Evolutionary conservation across 2,329 filamentous ascomycete genomes (phyloP), one percentile per base, ranked within the genome.

Genomic region (Aschersonia sp.): DNA sequence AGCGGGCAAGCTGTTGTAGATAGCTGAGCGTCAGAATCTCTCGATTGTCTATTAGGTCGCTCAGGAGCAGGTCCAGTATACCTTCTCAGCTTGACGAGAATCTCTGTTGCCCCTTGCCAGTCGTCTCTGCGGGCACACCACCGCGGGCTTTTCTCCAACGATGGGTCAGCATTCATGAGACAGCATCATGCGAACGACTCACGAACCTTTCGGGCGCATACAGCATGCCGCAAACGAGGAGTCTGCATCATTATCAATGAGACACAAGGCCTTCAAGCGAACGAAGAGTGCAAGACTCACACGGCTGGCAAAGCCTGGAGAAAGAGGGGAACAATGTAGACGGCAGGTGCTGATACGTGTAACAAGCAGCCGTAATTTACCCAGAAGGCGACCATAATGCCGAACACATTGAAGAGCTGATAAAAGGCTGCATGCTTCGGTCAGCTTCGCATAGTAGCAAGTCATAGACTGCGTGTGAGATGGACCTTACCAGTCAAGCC

Each of bases 111-210:
- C 41, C 75, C 68, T 51, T 85, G 81, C 80, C 80, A 84, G 52
- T 80, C 72, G 55, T 84, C 80, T 55, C 78, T 72, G 54, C 78
- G 77, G 30, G 81, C 82, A 30, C 82, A 73, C 75, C 77, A 85
- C 53, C 82, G 73, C 10, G 82, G 81, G 5, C 78, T 82, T 20
- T 20, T 20, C 20, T 20, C 20, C 20, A 20, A 20, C 2, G 20
- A 20, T 20, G 20, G 20, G 20, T 20, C 20, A 20, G 20, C 20
- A 20, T 20, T 20, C 20, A 20, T 20, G 20, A 20, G 20, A 20
- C 20, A 20, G 20, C 20, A 20, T 20, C 20, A 20, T 20, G 20
- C 20, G 20, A 69, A 4, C 9, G 20, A 9, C 35, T 5, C 12
- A 46, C 46, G 40, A 53, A 64, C 64, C 64, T 68, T 53, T 75